Percentiles rank a stretch among this genome's conserved stretches.
These are phyloP conservation scores for Globisporangium canariense DNA, from an alignment of 352 stramenopile species.

Conservation along the genomic window DNA sequence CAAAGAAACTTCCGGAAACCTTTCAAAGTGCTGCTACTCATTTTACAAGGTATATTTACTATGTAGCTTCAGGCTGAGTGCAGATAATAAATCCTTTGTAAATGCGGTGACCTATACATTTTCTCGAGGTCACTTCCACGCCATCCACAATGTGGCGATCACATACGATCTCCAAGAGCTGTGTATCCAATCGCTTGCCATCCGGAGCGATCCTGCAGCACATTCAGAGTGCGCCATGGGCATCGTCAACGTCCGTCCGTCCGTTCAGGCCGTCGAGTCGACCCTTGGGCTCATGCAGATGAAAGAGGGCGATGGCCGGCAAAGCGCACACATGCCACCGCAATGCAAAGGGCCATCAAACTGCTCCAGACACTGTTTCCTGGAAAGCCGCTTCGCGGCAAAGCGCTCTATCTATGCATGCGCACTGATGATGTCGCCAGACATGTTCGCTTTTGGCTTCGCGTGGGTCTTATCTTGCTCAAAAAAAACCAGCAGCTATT, in stretches of 20 bases:
- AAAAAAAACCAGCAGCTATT: too few relatives aligned
- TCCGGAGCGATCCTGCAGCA: not conserved
- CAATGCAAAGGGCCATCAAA: not conserved
- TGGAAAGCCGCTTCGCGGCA: not conserved
- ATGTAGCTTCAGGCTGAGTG: too few relatives aligned
- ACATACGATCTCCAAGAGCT: not conserved
- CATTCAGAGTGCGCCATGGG: not conserved
- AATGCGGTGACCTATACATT: not conserved
- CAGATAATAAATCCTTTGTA: not conserved
- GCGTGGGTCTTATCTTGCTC: not conserved
- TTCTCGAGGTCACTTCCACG: not conserved
- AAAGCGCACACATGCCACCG: not conserved
- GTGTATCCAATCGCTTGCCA: not conserved
- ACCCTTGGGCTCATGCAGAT: too few relatives aligned
- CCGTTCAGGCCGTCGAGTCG: not conserved
- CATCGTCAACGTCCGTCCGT: not conserved
- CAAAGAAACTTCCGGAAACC: not conserved
- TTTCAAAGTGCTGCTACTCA: not conserved
- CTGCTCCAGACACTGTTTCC: not conserved
- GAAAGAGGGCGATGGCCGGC: not conserved
- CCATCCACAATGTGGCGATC: slow-evolving; percentile 1
- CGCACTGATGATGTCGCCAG: too few relatives aligned
- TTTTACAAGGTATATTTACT: not conserved
- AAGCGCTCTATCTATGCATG: not conserved
- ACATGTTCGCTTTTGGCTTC: too few relatives aligned